Evolutionary conservation across 2,329 filamentous ascomycete species (phyloP), one percentile per base, ranked within the genome.

Genomic region (Stagonosporopsis tanaceti): DNA sequence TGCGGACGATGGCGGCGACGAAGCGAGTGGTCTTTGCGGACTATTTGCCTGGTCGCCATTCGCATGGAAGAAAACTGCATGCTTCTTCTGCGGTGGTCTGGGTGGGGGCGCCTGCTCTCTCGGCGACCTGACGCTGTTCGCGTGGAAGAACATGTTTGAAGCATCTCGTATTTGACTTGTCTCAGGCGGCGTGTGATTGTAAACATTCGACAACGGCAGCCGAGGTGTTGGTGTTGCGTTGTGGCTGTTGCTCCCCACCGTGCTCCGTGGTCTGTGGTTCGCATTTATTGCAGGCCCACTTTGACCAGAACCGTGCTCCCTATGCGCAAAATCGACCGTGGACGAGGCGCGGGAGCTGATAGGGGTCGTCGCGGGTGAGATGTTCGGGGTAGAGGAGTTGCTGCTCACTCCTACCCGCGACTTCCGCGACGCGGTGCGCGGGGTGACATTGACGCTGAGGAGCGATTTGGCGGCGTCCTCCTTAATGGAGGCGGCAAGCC

Each of bases 101-200:
- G 57, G 61, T 38, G 57, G 59, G 65, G 62, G 58, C 37, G 55
- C 57, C 37, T 73, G 73, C 56, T 75, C 75, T 57, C 74, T 74
- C 15, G 70, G 53, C 39, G 67, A 60, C 68, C 74, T 56, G 37
- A 85, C 90, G 66, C 97, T 92, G 73, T 88, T 92, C 27, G 93
- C 95, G 74, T 96, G 93, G 75, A 99, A 97, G 83, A 98, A 98
- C 79, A 92, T 94, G 50, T 89, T 78, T 20, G 77, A 77, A 35
- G 70, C 69, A 42, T 72, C 74, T 42, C 65, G 63, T 12, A 62
- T 50, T 14, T 59, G 62, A 25, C 64, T 68, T 3, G 53, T 32
- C 24, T 75, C 74, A 67, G 76, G 50, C 59, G 67, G 58, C 2
- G 62, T 45, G 27, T 66, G 56, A 15, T 52, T 69, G 58, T 74